Conservation (phyloP, 2,329 filamentous ascomycete species). For the Cladosporium velox region DNA sequence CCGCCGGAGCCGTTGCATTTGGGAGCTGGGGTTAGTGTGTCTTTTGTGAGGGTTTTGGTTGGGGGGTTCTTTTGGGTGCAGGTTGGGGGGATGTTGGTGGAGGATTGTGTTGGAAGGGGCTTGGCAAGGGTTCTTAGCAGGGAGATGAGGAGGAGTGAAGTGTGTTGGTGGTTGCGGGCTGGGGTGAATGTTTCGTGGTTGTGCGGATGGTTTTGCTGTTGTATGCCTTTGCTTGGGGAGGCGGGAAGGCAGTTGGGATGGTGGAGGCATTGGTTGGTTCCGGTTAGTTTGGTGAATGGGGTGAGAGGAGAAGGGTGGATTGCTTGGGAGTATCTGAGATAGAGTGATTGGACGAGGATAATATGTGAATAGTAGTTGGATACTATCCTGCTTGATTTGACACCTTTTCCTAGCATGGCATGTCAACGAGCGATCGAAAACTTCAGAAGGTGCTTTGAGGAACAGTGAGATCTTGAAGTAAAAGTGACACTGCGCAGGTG, state of each 20-base stretch:
- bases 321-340: conserved; percentile 23
- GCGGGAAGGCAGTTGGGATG: conserved; percentile 32
- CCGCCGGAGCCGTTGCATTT: conserved; percentile 30
- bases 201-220: conserved; percentile 28
- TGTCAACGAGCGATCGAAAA: neutral
- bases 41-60: conserved; percentile 24
- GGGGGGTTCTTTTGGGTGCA: conserved; percentile 36
- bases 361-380: neutral
- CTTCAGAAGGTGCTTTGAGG: neutral
- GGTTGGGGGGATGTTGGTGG: conserved; percentile 31
- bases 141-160: neutral
- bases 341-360: neutral
- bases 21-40: conserved; percentile 18
- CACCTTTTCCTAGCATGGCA: neutral
- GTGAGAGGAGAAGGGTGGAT: conserved; percentile 27
- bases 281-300: conserved; percentile 29
- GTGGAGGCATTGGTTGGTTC: conserved; percentile 33
- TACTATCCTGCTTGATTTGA: neutral
- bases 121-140: neutral
- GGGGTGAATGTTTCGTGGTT: conserved; percentile 29
- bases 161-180: conserved; percentile 18
- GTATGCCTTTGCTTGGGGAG: conserved; percentile 30
- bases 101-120: conserved; percentile 24
- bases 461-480: neutral
- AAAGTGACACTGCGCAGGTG: neutral